These are phyloP conservation scores for Penicillium corylophilum DNA, from an alignment of 2,329 filamentous ascomycete species.

Conservation along the genomic window DNA sequence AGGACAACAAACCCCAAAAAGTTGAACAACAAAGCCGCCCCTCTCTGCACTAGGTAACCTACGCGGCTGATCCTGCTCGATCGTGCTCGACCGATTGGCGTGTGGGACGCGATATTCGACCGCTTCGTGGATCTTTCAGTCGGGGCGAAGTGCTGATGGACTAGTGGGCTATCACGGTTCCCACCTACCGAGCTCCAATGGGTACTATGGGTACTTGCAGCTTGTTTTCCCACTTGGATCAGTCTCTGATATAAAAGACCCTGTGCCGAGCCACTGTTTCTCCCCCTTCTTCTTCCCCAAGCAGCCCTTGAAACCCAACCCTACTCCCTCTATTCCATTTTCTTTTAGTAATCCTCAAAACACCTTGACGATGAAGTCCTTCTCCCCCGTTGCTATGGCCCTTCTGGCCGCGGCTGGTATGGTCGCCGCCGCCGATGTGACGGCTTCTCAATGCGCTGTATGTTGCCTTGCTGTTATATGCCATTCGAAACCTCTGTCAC, in stretches of 20 bases:
- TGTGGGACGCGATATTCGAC: background rate
- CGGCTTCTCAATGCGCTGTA: slow-evolving; percentile 34
- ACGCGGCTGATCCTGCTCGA: slow-evolving; percentile 9
- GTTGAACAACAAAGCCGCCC: slow-evolving; percentile 4
- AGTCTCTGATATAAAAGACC: slow-evolving; percentile 19
- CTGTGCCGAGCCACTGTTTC: background rate
- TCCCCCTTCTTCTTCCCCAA: background rate
- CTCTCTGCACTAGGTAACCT: slow-evolving; percentile 5
- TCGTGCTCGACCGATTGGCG: slow-evolving; percentile 5
- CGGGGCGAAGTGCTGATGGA: slow-evolving; percentile 5
- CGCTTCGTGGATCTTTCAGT: slow-evolving; percentile 1
- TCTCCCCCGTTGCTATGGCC: slow-evolving; percentile 29
- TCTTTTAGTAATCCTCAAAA: background rate
- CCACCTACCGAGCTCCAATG: background rate
- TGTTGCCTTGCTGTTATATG: slow-evolving; percentile 4
- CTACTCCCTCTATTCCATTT: background rate
- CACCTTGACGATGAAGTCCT: slow-evolving; percentile 33
- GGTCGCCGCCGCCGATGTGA: slow-evolving; percentile 24
- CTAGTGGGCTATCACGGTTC: background rate
- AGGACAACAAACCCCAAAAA: slow-evolving; percentile 9
- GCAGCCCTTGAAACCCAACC: slow-evolving; percentile 1
- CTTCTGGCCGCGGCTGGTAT: slow-evolving; percentile 30
- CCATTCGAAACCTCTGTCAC: background rate
- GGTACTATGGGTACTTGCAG: slow-evolving; percentile 8
- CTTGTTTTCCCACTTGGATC: slow-evolving; percentile 15